Conservation (phyloP, 148 eudicot genomes). For the Selenicereus undatus region DNA sequence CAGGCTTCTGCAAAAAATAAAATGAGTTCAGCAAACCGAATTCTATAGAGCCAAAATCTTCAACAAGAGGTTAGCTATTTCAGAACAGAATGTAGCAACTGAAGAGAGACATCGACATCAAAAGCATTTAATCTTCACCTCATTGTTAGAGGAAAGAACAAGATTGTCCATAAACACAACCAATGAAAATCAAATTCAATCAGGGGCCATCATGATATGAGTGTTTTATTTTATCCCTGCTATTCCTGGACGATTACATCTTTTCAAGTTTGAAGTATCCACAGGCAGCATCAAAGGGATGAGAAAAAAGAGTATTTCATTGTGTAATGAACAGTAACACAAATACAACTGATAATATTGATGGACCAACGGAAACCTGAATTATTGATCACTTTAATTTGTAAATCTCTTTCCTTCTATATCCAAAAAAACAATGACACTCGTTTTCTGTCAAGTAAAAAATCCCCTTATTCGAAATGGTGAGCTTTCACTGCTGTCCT, state of each 20-base stretch:
- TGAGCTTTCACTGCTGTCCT: no score
- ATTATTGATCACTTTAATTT: no score
- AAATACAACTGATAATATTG: no score
- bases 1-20: constrained; percentile 70
- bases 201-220: no score
- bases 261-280: neutral
- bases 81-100: neutral
- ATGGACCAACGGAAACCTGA: no score
- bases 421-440: no score
- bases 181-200: no score
- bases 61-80: neutral
- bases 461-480: no score
- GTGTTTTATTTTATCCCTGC: neutral
- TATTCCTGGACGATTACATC: neutral
- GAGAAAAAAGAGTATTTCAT: no score
- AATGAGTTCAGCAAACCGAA: neutral
- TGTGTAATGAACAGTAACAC: no score
- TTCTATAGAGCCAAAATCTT: neutral
- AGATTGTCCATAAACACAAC: neutral
- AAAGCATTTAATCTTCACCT: neutral
- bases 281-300: neutral
- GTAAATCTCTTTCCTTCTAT: no score
- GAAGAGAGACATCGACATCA: neutral
- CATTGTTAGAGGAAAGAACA: neutral
- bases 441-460: no score